These are phyloP conservation scores for Posidonia australis DNA, from an alignment of 106 monocot genomes.

Conservation along the genomic window DNA sequence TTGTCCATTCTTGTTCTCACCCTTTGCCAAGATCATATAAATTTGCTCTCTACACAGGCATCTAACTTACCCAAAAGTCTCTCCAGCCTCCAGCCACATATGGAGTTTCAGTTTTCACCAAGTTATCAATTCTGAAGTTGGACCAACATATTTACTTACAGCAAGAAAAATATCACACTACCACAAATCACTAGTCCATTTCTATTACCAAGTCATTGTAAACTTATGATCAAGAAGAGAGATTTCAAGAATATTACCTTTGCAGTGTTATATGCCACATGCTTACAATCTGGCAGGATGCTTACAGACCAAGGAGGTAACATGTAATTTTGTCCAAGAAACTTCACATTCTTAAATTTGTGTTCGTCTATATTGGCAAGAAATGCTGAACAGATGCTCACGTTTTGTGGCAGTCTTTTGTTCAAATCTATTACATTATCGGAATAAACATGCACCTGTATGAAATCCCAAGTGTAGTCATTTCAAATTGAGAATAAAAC, in stretches of 20 bases:
- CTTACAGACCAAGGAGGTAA: slow-evolving; percentile 92
- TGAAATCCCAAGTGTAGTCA: background rate
- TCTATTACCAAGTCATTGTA: no score
- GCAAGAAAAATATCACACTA: background rate
- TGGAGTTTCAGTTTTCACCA: no score
- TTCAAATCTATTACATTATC: slow-evolving; percentile 31
- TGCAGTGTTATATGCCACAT: slow-evolving; percentile 87
- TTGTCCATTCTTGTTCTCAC: no score
- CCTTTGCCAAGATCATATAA: no score
- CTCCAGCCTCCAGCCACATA: no score
- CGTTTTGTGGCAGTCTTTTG: slow-evolving; percentile 35
- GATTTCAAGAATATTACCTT: slow-evolving; percentile 32
- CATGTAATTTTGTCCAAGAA: slow-evolving; percentile 50
- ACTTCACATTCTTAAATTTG: slow-evolving; percentile 42
- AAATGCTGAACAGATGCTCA: slow-evolving; percentile 77
- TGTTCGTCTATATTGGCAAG: slow-evolving; percentile 93
- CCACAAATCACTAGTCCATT: no score
- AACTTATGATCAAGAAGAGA: no score
- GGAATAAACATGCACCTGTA: slow-evolving; percentile 93
- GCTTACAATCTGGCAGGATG: slow-evolving; percentile 83
- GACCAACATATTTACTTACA: no score
- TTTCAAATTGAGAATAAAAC: no score
- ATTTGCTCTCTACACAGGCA: no score
- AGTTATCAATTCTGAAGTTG: no score
- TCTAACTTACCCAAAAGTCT: no score